Conservation (phyloP, 2,329 filamentous ascomycete species). For the Aureobasidium sp. region DNA sequence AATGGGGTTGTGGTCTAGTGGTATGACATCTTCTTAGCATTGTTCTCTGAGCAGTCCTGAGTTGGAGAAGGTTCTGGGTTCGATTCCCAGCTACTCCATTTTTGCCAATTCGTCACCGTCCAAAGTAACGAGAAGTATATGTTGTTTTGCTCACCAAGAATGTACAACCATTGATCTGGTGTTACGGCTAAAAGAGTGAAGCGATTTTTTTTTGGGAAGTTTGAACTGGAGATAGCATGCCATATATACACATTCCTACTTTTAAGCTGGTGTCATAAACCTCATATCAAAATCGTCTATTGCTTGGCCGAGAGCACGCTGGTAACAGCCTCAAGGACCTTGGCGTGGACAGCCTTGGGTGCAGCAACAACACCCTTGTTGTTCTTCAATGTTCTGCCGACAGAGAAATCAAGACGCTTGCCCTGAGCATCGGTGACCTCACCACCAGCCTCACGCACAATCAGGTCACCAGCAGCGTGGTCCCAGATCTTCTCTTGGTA, state of each 20-base stretch:
- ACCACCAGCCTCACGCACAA: conserved; percentile 89
- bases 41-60: not conserved
- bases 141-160: not conserved
- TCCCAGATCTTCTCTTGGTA: conserved; percentile 99
- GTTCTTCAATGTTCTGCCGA: conserved; percentile 73
- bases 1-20: conserved; percentile 8
- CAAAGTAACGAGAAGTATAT: not conserved
- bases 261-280: not conserved
- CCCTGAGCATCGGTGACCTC: conserved; percentile 84
- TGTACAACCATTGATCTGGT: not conserved
- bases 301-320: conserved; percentile 55
- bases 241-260: not conserved
- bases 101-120: not conserved
- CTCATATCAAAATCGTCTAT: not conserved
- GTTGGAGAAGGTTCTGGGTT: conserved; percentile 10
- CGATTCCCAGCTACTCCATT: conserved; percentile 10
- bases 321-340: conserved; percentile 75
- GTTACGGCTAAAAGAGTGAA: too few relatives aligned
- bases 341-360: conserved; percentile 62
- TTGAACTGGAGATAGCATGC: not conserved
- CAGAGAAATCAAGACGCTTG: conserved; percentile 74
- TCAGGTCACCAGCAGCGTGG: conserved; percentile 88
- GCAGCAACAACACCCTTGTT: conserved; percentile 95
- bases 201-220: not conserved
- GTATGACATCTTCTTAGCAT: conserved; percentile 10